phyloP scores from a whole-genome alignment of 345 rosid species.

The Populus davidiana region DNA sequence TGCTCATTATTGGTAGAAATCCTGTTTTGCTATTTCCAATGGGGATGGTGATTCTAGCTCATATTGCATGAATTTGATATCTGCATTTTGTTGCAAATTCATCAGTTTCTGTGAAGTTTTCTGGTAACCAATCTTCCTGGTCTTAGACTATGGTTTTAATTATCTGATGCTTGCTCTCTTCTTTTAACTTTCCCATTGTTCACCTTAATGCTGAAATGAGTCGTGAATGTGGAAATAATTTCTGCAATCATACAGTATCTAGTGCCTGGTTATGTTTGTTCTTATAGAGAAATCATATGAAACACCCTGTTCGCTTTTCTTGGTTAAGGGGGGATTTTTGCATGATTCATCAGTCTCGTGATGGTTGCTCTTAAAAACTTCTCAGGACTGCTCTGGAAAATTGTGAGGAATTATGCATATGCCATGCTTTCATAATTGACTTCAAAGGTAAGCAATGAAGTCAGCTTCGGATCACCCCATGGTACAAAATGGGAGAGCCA shows the following conservation, averaged over 20 bases:
- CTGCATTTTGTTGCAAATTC: neutral
- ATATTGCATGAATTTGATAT: neutral
- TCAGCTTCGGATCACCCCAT: slow-evolving; percentile 18
- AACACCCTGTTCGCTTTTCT: neutral
- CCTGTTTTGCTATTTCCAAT: neutral
- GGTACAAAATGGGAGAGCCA: slow-evolving; percentile 20
- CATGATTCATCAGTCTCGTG: neutral
- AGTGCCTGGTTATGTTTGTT: neutral
- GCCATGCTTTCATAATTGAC: slow-evolving; percentile 1
- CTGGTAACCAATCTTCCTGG: neutral
- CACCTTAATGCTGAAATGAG: neutral
- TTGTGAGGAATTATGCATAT: neutral
- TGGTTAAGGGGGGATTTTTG: neutral
- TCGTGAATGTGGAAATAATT: neutral
- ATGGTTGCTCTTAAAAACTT: neutral
- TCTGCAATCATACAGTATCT: neutral
- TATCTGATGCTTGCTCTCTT: neutral
- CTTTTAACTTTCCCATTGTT: neutral
- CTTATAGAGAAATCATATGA: neutral
- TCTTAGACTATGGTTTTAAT: neutral
- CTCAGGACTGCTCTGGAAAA: neutral
- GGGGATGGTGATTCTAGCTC: neutral
- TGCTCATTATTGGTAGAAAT: neutral
- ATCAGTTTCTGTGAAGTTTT: neutral
- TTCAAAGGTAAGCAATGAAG: slow-evolving; percentile 25